Conservation (phyloP, 1,284 basidiomycete genomes). For the Microbotryum scabiosae region DNA sequence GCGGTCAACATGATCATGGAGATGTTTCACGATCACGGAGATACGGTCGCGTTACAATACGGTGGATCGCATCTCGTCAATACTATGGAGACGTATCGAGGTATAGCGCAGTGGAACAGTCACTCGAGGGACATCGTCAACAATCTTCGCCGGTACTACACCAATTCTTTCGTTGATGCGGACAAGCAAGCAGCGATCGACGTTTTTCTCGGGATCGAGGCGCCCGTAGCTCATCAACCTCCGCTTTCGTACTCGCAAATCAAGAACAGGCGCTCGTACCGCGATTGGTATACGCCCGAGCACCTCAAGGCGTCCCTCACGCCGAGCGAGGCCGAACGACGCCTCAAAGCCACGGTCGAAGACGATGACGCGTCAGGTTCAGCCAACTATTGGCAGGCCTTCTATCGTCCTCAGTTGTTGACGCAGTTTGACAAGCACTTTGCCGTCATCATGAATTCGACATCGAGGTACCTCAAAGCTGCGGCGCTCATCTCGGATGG, state of each 20-base stretch:
- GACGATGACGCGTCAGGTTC: conserved; percentile 1
- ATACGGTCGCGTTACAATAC: conserved; percentile 83
- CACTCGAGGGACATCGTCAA: conserved; percentile 97
- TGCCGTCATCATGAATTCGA: conserved; percentile 78
- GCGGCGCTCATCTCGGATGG: conserved; percentile 3
- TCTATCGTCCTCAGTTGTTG: conserved; percentile 72
- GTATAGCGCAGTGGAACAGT: conserved; percentile 95
- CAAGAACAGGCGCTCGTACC: conserved; percentile 52
- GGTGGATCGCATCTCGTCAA: conserved; percentile 95
- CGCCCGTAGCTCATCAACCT: neutral
- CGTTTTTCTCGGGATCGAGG: conserved; percentile 75
- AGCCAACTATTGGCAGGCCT: conserved; percentile 12
- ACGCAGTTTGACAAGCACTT: conserved; percentile 74
- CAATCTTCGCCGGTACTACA: conserved; percentile 90
- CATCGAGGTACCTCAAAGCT: conserved; percentile 52
- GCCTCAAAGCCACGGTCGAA: neutral
- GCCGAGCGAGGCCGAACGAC: conserved; percentile 44
- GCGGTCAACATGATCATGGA: conserved; percentile 96
- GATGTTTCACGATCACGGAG: conserved; percentile 80
- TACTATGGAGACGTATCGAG: conserved; percentile 89
- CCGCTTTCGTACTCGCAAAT: conserved; percentile 4
- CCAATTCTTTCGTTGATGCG: conserved; percentile 88
- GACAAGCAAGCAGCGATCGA: conserved; percentile 98
- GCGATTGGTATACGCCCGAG: conserved; percentile 67
- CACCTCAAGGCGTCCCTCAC: conserved; percentile 56